These are phyloP conservation scores for Heliamphora exappendiculata DNA, from an alignment of 148 eudicot genomes.

Conservation along the genomic window DNA sequence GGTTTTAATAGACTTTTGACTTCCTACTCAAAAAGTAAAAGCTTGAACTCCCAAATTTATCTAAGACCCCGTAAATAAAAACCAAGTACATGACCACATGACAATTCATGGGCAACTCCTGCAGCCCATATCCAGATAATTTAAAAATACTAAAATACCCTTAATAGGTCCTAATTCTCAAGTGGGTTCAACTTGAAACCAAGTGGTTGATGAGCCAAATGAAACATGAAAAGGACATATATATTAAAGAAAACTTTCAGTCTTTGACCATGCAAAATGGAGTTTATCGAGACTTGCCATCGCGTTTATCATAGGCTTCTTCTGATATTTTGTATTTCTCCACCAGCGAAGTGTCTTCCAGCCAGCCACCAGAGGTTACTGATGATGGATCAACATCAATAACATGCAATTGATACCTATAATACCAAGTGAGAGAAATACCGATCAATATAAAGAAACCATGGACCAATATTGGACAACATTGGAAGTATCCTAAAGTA, in stretches of 20 bases:
- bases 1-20: neutral
- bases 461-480: neutral
- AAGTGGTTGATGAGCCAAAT: slow-evolving; percentile 1
- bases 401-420: slow-evolving; percentile 72
- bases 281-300: slow-evolving; percentile 36
- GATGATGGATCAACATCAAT: slow-evolving; percentile 92
- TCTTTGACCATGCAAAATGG: neutral
- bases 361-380: slow-evolving; percentile 91
- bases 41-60: neutral
- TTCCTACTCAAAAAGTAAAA: neutral
- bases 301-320: slow-evolving; percentile 69
- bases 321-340: slow-evolving; percentile 90
- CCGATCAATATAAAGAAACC: slow-evolving; percentile 5
- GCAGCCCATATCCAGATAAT: neutral
- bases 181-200: neutral
- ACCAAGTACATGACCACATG: neutral
- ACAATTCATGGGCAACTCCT: neutral
- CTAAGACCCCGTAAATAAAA: neutral
- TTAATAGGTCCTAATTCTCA: neutral
- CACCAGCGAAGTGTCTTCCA: slow-evolving; percentile 87
- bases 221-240: neutral
- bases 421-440: neutral
- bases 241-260: neutral
- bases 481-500: neutral
- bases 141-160: neutral